Conservation (phyloP, 352 stramenopile species). For the Discostella stelligera region DNA sequence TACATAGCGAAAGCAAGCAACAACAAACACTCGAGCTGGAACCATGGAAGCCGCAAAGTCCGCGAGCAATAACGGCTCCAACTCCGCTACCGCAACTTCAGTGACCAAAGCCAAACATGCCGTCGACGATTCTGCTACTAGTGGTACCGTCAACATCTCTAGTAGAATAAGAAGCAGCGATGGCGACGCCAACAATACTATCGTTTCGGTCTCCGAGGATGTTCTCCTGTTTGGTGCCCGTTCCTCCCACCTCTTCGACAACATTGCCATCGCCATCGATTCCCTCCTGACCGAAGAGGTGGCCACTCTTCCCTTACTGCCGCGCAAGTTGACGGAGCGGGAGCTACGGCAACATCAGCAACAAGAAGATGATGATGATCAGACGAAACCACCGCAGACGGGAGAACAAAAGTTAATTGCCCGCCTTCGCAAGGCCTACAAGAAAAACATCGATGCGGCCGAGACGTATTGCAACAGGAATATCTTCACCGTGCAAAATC, state of each 20-base stretch:
- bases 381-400: not conserved
- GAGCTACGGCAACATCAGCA: conserved; percentile 9
- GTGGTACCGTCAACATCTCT: not conserved
- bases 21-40: too few relatives aligned
- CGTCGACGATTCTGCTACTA: not conserved
- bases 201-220: conserved; percentile 27
- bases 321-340: conserved; percentile 17
- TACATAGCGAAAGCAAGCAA: too few relatives aligned
- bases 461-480: conserved; percentile 61
- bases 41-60: not conserved
- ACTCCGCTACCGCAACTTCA: not conserved
- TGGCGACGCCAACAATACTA: not conserved
- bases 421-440: conserved; percentile 52
- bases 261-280: conserved; percentile 53
- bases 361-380: not conserved
- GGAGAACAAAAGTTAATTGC: conserved; percentile 54
- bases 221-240: conserved; percentile 57
- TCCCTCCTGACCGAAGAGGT: conserved; percentile 51
- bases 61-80: not conserved
- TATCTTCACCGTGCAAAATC: conserved; percentile 63
- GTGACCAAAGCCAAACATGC: not conserved
- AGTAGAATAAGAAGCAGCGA: not conserved
- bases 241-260: conserved; percentile 52
- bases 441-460: conserved; percentile 62
- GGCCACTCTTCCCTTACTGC: conserved; percentile 54